Evolutionary conservation across 2,329 filamentous ascomycete species (phyloP).

Genomic region (Aureobasidium mangrovei): DNA sequence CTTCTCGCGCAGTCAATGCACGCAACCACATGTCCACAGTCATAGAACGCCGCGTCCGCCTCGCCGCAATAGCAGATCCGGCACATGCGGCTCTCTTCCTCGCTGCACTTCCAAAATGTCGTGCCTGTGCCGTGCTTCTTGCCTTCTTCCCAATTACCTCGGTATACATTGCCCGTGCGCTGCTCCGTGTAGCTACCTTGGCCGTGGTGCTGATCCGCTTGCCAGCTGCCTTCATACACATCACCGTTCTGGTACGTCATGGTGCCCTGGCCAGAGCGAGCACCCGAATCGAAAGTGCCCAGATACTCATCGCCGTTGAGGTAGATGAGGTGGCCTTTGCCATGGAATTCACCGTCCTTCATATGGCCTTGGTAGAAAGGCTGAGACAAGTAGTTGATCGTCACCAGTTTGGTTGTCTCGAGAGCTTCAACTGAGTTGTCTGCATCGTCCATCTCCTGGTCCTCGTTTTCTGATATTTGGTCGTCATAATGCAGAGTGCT

Average conservation of each 20-base stretch:
- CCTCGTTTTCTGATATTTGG: constrained; percentile 16
- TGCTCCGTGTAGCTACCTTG: constrained; percentile 49
- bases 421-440: not conserved
- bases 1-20: constrained; percentile 51
- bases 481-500: not conserved
- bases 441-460: constrained; percentile 25
- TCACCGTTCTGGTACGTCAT: constrained; percentile 56
- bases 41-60: constrained; percentile 52
- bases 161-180: constrained; percentile 51
- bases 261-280: constrained; percentile 47
- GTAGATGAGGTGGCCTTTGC: constrained; percentile 45
- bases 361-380: constrained; percentile 50
- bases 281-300: constrained; percentile 45
- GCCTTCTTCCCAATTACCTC: constrained; percentile 52
- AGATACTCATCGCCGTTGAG: constrained; percentile 48
- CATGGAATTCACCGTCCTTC: constrained; percentile 40
- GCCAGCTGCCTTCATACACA: constrained; percentile 49
- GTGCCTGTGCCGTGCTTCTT: constrained; percentile 54
- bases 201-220: constrained; percentile 56
- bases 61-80: constrained; percentile 55
- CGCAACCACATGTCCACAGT: constrained; percentile 55
- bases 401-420: constrained; percentile 27
- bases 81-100: constrained; percentile 51
- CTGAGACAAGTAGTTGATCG: constrained; percentile 45
- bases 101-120: constrained; percentile 53